Percentiles rank a stretch among this genome's conserved stretches.
phyloP scores from a whole-genome alignment of 2,329 filamentous ascomycete species.

The Zarea fungicola region DNA sequence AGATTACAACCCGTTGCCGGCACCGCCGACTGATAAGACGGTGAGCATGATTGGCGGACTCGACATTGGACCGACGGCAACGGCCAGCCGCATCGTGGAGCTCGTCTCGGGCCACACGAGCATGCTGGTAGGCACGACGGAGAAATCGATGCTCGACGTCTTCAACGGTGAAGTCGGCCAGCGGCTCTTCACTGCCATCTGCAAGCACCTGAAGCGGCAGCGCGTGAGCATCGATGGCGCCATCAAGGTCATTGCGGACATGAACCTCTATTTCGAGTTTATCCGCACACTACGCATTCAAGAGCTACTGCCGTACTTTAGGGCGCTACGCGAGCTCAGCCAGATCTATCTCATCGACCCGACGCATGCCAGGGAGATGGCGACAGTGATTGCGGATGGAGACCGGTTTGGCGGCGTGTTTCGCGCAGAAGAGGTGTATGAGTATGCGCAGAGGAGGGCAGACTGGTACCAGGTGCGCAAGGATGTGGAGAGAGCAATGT shows the following conservation, averaged over 20 bases:
- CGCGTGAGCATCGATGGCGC: constrained; percentile 85
- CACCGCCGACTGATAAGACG: constrained; percentile 19
- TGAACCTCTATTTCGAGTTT: constrained; percentile 88
- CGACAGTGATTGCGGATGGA: constrained; percentile 86
- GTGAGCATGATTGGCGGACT: constrained; percentile 26
- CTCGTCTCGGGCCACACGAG: constrained; percentile 83
- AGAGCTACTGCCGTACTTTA: constrained; percentile 84
- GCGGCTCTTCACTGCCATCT: constrained; percentile 83
- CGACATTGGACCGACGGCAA: constrained; percentile 65
- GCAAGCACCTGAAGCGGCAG: constrained; percentile 97
- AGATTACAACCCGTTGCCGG: constrained; percentile 73
- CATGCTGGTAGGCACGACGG: constrained; percentile 91
- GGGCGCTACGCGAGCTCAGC: constrained; percentile 81
- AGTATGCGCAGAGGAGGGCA: constrained; percentile 87
- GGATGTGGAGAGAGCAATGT: constrained; percentile 94
- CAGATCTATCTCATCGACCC: constrained; percentile 94
- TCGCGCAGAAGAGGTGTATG: constrained; percentile 91
- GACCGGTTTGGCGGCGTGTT: constrained; percentile 91
- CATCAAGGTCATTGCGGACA: constrained; percentile 90
- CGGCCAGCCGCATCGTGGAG: constrained; percentile 74
- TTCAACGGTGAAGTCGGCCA: constrained; percentile 97
- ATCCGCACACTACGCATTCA: constrained; percentile 75
- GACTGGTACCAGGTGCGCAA: constrained; percentile 92
- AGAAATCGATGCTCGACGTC: constrained; percentile 96
- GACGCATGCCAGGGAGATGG: constrained; percentile 84